Conservation (phyloP, 2,329 filamentous ascomycete species). For the Amauroascus verrucosus region DNA sequence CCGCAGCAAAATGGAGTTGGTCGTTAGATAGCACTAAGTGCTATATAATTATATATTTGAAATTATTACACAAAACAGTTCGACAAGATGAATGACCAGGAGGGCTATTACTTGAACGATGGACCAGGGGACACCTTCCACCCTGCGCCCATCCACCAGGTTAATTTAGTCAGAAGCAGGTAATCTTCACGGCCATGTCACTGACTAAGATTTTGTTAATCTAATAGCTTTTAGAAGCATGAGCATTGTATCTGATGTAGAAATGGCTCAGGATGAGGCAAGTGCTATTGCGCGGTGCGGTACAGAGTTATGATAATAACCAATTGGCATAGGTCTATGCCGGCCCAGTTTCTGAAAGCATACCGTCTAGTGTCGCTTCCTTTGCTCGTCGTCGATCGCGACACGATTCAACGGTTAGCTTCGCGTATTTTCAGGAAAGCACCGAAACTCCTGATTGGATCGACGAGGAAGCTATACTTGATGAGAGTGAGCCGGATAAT, state of each 20-base stretch:
- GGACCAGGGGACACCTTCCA: slow-evolving; percentile 1
- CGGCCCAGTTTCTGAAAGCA: slow-evolving; percentile 84
- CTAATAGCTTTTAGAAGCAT: slow-evolving; percentile 11
- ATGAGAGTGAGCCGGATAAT: slow-evolving; percentile 27
- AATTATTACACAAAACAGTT: background rate
- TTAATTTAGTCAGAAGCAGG: slow-evolving; percentile 33
- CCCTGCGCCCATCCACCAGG: slow-evolving; percentile 8
- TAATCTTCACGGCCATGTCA: slow-evolving; percentile 16
- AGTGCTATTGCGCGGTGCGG: slow-evolving; percentile 19
- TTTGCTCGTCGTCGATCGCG: slow-evolving; percentile 76
- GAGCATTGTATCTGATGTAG: slow-evolving; percentile 88
- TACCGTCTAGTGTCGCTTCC: slow-evolving; percentile 87
- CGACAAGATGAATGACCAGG: slow-evolving; percentile 23
- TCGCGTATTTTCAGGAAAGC: slow-evolving; percentile 72
- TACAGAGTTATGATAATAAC: slow-evolving; percentile 8
- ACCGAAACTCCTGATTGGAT: slow-evolving; percentile 48
- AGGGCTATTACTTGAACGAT: slow-evolving; percentile 21
- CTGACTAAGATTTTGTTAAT: background rate
- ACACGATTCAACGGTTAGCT: slow-evolving; percentile 77
- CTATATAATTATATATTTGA: background rate
- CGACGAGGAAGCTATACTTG: slow-evolving; percentile 42
- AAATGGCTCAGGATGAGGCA: slow-evolving; percentile 96
- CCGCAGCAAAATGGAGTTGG: background rate
- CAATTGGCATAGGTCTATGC: slow-evolving; percentile 55
- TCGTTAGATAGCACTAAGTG: background rate